Percentiles rank a stretch among this genome's conserved stretches.
Conservation (phyloP, 768 basidiomycete species). For the Mycena capillaripes region DNA sequence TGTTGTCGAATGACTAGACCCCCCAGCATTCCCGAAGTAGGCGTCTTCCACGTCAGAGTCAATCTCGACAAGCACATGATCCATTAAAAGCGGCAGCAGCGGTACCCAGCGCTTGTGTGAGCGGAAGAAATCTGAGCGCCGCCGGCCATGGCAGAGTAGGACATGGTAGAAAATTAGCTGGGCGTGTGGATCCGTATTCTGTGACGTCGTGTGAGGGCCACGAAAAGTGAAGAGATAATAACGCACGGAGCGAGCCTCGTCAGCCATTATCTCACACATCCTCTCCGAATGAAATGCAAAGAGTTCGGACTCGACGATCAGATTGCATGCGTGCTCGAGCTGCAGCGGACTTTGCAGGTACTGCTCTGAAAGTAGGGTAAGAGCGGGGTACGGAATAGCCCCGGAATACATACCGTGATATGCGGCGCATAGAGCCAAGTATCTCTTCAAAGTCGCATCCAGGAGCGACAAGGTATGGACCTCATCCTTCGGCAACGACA, state of each 20-base stretch:
- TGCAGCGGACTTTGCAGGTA: constrained; percentile 89
- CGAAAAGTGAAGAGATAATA: neutral
- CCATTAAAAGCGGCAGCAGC: constrained; percentile 86
- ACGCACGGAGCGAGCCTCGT: constrained; percentile 77
- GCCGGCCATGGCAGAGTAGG: constrained; percentile 82
- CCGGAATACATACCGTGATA: constrained; percentile 80
- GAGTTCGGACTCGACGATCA: constrained; percentile 87
- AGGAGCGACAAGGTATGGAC: constrained; percentile 77
- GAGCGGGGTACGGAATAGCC: neutral
- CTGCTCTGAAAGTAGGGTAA: constrained; percentile 63
- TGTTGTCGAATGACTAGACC: constrained; percentile 48
- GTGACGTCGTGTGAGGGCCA: constrained; percentile 30
- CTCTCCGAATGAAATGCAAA: constrained; percentile 93
- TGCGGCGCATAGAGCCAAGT: constrained; percentile 81
- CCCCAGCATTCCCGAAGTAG: constrained; percentile 61
- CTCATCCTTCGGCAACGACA: constrained; percentile 75
- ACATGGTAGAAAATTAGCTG: constrained; percentile 85
- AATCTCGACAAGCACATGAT: constrained; percentile 85
- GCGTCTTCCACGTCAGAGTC: constrained; percentile 80
- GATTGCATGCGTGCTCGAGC: constrained; percentile 84
- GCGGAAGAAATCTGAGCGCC: constrained; percentile 77
- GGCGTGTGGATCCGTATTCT: constrained; percentile 90
- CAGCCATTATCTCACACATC: constrained; percentile 85
- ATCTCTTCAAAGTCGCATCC: constrained; percentile 84
- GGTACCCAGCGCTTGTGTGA: constrained; percentile 88